Evolutionary conservation across 192 early-diverging fungal species (phyloP).

Genomic region (Linnemannia schmuckeri): DNA sequence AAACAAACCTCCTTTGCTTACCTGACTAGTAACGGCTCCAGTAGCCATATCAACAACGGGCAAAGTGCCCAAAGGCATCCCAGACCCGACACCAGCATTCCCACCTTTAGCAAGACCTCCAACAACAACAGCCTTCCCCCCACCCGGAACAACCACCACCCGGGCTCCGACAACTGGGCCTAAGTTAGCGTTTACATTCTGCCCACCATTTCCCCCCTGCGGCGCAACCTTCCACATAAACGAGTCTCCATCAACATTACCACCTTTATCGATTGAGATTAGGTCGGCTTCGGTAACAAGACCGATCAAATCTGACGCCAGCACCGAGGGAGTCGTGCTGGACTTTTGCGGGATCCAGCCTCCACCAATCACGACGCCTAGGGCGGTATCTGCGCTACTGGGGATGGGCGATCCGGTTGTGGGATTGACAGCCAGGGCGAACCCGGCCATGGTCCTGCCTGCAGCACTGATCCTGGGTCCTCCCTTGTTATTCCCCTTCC

Average conservation of each 20-base stretch:
- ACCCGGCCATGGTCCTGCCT: constrained; percentile 40
- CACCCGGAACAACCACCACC: constrained; percentile 16
- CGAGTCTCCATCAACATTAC: not conserved
- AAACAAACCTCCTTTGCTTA: constrained; percentile 9
- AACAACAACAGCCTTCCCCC: constrained; percentile 30
- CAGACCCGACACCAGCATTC: constrained; percentile 1
- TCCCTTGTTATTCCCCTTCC: constrained; percentile 3
- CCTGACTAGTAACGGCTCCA: constrained; percentile 36
- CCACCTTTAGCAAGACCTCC: constrained; percentile 23
- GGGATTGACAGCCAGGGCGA: constrained; percentile 6
- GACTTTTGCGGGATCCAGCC: constrained; percentile 35
- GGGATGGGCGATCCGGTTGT: not conserved
- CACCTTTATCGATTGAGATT: not conserved
- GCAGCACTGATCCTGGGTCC: constrained; percentile 6
- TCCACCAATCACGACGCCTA: constrained; percentile 42
- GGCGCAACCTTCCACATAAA: constrained; percentile 27
- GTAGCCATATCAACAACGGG: constrained; percentile 32
- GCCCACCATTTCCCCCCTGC: constrained; percentile 13
- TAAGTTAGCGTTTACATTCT: constrained; percentile 24
- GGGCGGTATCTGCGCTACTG: not conserved
- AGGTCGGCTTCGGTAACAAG: constrained; percentile 33
- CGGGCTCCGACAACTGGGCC: constrained; percentile 31
- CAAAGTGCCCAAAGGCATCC: constrained; percentile 22
- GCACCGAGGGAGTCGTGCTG: constrained; percentile 2
- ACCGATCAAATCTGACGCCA: constrained; percentile 16